phyloP scores from a whole-genome alignment of 2,329 filamentous ascomycete species.

The Helicocarpus griseus region DNA sequence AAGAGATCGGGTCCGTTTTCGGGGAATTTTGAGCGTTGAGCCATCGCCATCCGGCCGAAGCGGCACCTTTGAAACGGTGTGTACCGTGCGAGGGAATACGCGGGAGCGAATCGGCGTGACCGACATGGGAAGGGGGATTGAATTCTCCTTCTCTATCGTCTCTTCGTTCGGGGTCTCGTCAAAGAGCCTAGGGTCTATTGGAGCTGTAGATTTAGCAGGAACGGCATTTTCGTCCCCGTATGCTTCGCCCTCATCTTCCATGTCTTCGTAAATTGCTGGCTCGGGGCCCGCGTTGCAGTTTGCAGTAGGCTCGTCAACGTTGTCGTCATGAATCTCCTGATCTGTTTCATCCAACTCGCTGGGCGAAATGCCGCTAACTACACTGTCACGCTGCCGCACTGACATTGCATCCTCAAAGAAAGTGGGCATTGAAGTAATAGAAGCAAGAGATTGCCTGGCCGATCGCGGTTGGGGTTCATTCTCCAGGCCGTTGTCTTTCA shows the following conservation, averaged over 20 bases:
- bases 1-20: constrained; percentile 44
- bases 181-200: constrained; percentile 13
- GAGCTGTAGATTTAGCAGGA: constrained; percentile 13
- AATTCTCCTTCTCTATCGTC: constrained; percentile 13
- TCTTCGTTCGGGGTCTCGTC: constrained; percentile 19
- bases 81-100: constrained; percentile 46
- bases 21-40: constrained; percentile 36
- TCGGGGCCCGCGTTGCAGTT: constrained; percentile 9
- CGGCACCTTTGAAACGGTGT: constrained; percentile 69
- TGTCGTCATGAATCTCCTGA: constrained; percentile 16
- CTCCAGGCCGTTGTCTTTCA: constrained; percentile 2
- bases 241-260: constrained; percentile 36
- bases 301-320: constrained; percentile 1
- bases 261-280: constrained; percentile 7
- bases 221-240: constrained; percentile 57
- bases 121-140: constrained; percentile 25
- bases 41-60: constrained; percentile 54
- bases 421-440: constrained; percentile 28
- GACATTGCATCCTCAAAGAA: constrained; percentile 57
- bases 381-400: constrained; percentile 29
- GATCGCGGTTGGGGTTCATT: constrained; percentile 1
- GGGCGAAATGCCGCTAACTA: constrained; percentile 22
- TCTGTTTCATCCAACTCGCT: constrained; percentile 21
- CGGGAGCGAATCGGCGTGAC: constrained; percentile 46
- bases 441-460: constrained; percentile 12